Base-by-base conservation (phyloP, 2,329 filamentous ascomycete genomes). In the Didymella glomerata region DNA sequence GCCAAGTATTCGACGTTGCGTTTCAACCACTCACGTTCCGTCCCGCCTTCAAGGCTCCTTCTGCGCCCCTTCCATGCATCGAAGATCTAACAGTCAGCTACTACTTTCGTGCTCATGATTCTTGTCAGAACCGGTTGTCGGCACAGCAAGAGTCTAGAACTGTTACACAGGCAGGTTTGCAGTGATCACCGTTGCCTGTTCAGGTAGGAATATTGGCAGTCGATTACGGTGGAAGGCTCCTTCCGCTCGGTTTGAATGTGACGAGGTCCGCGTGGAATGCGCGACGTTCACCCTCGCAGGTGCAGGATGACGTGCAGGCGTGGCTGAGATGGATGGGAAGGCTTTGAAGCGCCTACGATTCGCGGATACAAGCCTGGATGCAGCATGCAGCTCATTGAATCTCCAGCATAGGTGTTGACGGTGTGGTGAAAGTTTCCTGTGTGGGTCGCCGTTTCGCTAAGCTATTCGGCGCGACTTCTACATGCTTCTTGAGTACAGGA, bases 161-260 rank as follows among this genome's bases (percentile, higher is more conserved):
- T 7, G 22, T 14, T 44, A 27, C 22, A 27, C 13, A 44, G 14
- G 24, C 41, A 44, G 41, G 3, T 25, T 27, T 2, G 3, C n/a
- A 9, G 24, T 20, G 7, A 20, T 25, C 13, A 20, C 27, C 22
- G 28, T 53, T 53, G 28, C 55, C 49, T 48, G 24, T 48, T 57
- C 14, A 14, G 27, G 54, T 48, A 57, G 42, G 55, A 20, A 34
- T n/a, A 18, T 13, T 28, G 36, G 14, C 30, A 42, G 38, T 58
- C 30, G 45, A 53, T 58, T 53, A 45, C 45, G 11, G 55, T 45
- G 55, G 45, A 53, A 18, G 6, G 18, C 38, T 53, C 24, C 14
- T 49, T 57, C 49, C 55, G 55, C 41, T 18, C 24, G 22, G 41
- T 2, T 27, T n/a, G 14, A 24, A 25, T 11, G 6, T 44, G 20